Conservation (phyloP, 148 eudicot genomes). For the Polygonum aviculare region DNA sequence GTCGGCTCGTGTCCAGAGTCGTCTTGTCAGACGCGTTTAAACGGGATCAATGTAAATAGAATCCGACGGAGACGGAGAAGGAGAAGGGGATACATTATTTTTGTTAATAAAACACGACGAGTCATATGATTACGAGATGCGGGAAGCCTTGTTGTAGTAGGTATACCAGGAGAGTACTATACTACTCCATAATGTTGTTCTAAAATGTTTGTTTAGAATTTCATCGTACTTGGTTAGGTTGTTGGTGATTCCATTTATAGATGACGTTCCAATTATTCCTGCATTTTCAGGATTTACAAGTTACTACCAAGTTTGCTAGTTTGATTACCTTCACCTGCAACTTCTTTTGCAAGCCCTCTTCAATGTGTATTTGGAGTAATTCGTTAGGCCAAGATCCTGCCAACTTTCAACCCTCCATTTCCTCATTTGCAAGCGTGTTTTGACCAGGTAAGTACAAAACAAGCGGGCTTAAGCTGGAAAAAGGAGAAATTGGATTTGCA, state of each 20-base stretch:
- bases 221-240: background rate
- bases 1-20: slow-evolving; percentile 35
- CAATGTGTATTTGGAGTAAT: background rate
- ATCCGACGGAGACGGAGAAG: background rate
- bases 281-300: background rate
- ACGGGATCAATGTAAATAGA: slow-evolving; percentile 55
- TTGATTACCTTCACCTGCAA: background rate
- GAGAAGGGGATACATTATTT: background rate
- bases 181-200: background rate
- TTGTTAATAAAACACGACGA: slow-evolving; percentile 4
- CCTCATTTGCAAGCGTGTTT: background rate
- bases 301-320: background rate
- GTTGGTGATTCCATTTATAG: background rate
- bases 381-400: background rate
- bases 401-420: background rate
- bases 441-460: background rate
- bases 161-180: background rate
- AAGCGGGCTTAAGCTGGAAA: too few relatives aligned
- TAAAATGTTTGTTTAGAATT: background rate
- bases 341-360: too few relatives aligned
- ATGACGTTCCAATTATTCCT: background rate
- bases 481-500: too few relatives aligned
- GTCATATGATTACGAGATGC: background rate
- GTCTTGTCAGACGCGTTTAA: slow-evolving; percentile 31
- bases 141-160: background rate